A percentile compares a stretch with the other conserved stretches of the same genome.
These are phyloP conservation scores for Collybiopsis confluens DNA, from an alignment of 768 basidiomycete species.

Conservation along the genomic window DNA sequence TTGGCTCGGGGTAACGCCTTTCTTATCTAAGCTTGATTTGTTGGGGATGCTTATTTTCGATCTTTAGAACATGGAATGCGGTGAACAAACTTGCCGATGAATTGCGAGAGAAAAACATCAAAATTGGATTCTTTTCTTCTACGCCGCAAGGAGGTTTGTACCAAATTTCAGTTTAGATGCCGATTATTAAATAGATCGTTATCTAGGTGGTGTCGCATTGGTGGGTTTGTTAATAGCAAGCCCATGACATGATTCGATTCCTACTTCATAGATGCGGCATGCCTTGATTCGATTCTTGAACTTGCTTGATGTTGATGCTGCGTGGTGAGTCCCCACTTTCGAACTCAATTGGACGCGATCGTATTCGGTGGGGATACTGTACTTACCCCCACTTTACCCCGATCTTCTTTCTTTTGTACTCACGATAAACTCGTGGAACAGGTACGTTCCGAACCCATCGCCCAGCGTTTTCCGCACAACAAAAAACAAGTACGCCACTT, in stretches of 20 bases:
- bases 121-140: slow-evolving; percentile 91
- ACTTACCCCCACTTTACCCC: slow-evolving; percentile 1
- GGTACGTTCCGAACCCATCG: slow-evolving; percentile 87
- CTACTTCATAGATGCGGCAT: slow-evolving; percentile 74
- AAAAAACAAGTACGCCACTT: no score
- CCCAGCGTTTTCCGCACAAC: slow-evolving; percentile 90
- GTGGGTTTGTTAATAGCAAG: slow-evolving; percentile 30
- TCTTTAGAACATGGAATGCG: slow-evolving; percentile 66
- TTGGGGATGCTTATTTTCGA: slow-evolving; percentile 8
- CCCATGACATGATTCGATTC: not conserved
- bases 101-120: slow-evolving; percentile 80
- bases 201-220: slow-evolving; percentile 85
- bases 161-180: slow-evolving; percentile 7
- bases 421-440: slow-evolving; percentile 22
- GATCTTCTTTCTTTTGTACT: slow-evolving; percentile 1
- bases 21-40: not conserved
- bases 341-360: not conserved
- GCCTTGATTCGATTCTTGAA: slow-evolving; percentile 85
- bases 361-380: not conserved
- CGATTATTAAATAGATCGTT: slow-evolving; percentile 17
- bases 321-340: slow-evolving; percentile 55
- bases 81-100: slow-evolving; percentile 81
- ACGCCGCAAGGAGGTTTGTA: slow-evolving; percentile 87
- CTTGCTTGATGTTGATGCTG: slow-evolving; percentile 73
- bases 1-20: slow-evolving; percentile 47